Conservation (phyloP, 108 stramenopile genomes). For the Nitzschia palea region DNA sequence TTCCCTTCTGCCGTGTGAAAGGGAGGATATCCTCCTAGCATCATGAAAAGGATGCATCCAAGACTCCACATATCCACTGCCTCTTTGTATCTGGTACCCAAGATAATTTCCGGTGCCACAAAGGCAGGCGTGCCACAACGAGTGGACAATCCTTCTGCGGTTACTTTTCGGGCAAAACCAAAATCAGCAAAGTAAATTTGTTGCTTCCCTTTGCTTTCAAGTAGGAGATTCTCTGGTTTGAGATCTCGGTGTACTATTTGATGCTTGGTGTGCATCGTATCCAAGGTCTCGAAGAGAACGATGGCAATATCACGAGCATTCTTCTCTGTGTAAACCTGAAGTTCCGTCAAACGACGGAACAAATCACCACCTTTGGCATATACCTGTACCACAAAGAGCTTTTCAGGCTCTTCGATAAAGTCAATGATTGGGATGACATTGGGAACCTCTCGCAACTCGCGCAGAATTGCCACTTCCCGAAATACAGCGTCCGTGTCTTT, state of each 20-base stretch:
- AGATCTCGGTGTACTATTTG: constrained; percentile 92
- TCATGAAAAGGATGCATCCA: constrained; percentile 89
- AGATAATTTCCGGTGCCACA: constrained; percentile 91
- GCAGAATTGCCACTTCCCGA: constrained; percentile 63
- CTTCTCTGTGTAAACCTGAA: constrained; percentile 78
- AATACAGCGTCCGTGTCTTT: constrained; percentile 56
- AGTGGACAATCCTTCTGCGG: constrained; percentile 62
- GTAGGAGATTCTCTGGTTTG: constrained; percentile 86
- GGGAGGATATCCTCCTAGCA: constrained; percentile 75
- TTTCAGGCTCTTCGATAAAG: constrained; percentile 63
- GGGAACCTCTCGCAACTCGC: constrained; percentile 35
- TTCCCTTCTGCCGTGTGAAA: constrained; percentile 38
- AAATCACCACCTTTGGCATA: constrained; percentile 89
- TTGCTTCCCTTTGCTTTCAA: constrained; percentile 37
- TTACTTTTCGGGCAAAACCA: constrained; percentile 84
- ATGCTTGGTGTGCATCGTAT: constrained; percentile 66
- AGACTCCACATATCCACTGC: constrained; percentile 91
- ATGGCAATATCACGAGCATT: constrained; percentile 79
- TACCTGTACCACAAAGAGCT: constrained; percentile 84
- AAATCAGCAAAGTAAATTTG: constrained; percentile 88
- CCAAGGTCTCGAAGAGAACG: constrained; percentile 61
- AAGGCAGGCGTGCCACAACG: constrained; percentile 91
- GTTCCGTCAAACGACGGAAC: constrained; percentile 82
- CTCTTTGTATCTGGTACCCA: constrained; percentile 61
- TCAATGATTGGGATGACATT: constrained; percentile 77